Base-by-base conservation (phyloP, 2,329 filamentous ascomycete genomes). In the Aspergillus uvarum region DNA sequence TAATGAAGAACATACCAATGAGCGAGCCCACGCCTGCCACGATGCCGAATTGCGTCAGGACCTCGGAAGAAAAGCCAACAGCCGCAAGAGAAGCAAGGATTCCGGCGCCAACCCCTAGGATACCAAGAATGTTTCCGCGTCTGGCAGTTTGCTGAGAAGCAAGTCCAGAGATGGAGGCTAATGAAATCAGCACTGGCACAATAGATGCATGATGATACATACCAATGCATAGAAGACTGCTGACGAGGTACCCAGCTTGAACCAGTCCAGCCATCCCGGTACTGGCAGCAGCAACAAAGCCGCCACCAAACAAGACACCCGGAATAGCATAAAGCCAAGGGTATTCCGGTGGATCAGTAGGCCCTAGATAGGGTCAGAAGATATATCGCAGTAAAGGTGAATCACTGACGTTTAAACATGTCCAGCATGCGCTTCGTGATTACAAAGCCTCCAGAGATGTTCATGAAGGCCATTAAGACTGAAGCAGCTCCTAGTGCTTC, bases 391-490 rank as follows among this genome's bases (percentile, higher is more conserved):
- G 2, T 16, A 24, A 12, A n/a, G 31, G 22, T 4, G n/a, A 58
- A 5, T 3, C 11, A 73, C 83, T 68, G 70, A 81, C 90, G 85
- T 72, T 89, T 90, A 73, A 94, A 94, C 90, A 94, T 94, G 73
- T 96, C 92, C 48, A 96, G 81, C 92, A 96, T 96, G 63, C 92
- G 85, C 78, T 96, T 96, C 3, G 92, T 96, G 61, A 96, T 91
- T 48, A 96, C 89, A 62, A 96, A 96, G 0, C 92, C 92, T 59
- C 92, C 92, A 0, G 90, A 89, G 2, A 96, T 87, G 65, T 96
- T 96, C 63, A 96, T 90, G 71, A 95, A 96, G 0, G 92, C 92
- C 21, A 96, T 79, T 5, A 95, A 80, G 1, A 96, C 92, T 1
- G 91, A 96, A 1, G 87, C 76, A 2, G 92, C 90, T 57, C 92